Evolutionary conservation across 768 basidiomycete species (phyloP), one percentile per base, ranked within the genome.

Genomic region (Obba rivulosa): DNA sequence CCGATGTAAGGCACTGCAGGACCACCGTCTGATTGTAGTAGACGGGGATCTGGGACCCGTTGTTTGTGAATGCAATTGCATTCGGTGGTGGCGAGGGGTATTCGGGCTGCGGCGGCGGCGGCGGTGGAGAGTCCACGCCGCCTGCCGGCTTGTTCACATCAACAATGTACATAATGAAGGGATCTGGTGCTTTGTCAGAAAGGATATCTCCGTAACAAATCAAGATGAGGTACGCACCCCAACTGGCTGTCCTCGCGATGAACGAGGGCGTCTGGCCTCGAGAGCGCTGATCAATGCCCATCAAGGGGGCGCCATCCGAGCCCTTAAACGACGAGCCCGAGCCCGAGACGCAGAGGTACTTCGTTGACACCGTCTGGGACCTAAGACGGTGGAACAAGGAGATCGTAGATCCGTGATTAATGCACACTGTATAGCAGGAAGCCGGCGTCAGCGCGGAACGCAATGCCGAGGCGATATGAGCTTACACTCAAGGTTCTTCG

Each of bases 11-110:
- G 60, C 93, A 97, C 62, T 98, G 95, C 31, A 98, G 67, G 24
- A 97, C 91, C 41, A 98, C 87, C 1, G 92, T 93, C 65, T 94
- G 89, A 62, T 98, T 98, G 75, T 97, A 98, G 67, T 93, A 92
- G 49, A 98, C 85, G 16, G 92, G 86, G 41, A 91, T 92, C 59
- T 87, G 87, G 3, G 84, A 83, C 1, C 87, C 85, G 55, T 87
- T 87, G 64, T 83, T 84, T 36, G 83, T 83, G 66, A 89, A 88
- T 4, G 87, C 73, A 43, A 95, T 91, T 4, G 90, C 92, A 55
- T 93, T 92, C 11, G 91, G 87, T 21, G 94, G 92, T 25, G 90
- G 89, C 0, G 87, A 86, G 5, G 95, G 95, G 65, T 92, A 97
- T 55, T 92, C 92, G 0, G 85, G 81, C 46, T 91, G 87, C 1